phyloP scores from a whole-genome alignment of 495 filamentous ascomycete genomes.

The Penicillium turbatum region DNA sequence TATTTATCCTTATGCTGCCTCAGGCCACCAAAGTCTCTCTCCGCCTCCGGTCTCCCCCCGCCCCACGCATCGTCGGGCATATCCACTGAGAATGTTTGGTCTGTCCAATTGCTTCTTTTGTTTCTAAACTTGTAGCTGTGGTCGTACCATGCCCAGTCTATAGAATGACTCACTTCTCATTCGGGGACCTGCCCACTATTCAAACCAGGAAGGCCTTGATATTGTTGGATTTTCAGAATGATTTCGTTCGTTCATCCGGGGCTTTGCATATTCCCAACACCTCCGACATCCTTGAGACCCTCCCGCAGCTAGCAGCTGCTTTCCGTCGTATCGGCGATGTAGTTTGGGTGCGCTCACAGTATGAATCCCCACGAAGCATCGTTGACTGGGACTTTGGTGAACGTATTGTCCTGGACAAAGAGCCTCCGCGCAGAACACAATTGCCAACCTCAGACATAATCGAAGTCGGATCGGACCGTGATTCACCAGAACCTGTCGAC shows the following conservation, averaged over 20 bases:
- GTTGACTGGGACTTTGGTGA: conserved; percentile 44
- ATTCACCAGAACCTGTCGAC: conserved; percentile 34
- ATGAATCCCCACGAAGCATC: conserved; percentile 54
- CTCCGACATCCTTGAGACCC: conserved; percentile 61
- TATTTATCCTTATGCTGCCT: background rate
- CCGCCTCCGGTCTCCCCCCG: background rate
- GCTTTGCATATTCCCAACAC: conserved; percentile 62
- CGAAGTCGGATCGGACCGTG: conserved; percentile 21
- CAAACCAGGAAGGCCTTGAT: conserved; percentile 79
- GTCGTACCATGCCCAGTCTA: conserved; percentile 18
- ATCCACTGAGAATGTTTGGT: background rate
- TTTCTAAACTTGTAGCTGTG: background rate
- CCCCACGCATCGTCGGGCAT: background rate
- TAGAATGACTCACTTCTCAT: conserved; percentile 38
- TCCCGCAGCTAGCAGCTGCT: conserved; percentile 59
- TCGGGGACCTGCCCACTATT: conserved; percentile 46
- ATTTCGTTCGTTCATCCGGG: conserved; percentile 71
- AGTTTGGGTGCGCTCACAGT: conserved; percentile 82
- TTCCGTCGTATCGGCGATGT: conserved; percentile 80
- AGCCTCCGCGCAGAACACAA: conserved; percentile 12
- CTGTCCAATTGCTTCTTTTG: background rate
- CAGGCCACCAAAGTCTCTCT: background rate
- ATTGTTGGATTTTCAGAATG: conserved; percentile 86
- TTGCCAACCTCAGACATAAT: conserved; percentile 17
- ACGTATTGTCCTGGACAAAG: conserved; percentile 33